Conservation (phyloP, 2,329 filamentous ascomycete genomes). For the Colletotrichum chrysophilum region DNA sequence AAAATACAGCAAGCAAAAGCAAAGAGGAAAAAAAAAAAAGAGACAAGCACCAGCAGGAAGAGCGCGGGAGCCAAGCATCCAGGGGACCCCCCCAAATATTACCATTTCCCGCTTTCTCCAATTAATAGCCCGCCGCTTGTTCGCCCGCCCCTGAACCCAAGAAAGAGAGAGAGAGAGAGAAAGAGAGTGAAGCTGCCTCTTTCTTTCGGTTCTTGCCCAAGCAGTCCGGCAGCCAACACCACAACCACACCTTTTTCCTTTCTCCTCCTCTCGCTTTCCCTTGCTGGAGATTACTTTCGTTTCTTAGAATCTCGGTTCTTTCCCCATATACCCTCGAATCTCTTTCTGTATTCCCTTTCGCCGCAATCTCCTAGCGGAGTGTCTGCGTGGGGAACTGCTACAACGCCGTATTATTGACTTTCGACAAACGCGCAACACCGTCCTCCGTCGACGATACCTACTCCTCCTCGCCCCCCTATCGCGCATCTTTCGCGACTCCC, state of each 20-base stretch:
- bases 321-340: neutral
- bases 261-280: constrained; percentile 8
- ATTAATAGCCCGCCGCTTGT: constrained; percentile 17
- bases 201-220: constrained; percentile 6
- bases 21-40: neutral
- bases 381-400: neutral
- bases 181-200: constrained; percentile 9
- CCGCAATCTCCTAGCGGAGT: constrained; percentile 4
- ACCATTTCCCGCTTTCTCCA: constrained; percentile 20
- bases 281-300: constrained; percentile 11
- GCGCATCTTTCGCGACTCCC: neutral
- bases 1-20: neutral
- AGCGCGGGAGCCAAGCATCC: constrained; percentile 11
- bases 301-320: neutral
- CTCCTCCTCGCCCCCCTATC: neutral
- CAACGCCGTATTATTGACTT: constrained; percentile 14
- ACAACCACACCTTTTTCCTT: neutral
- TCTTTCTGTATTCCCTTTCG: neutral
- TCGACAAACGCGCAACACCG: constrained; percentile 11
- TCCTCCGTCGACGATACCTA: constrained; percentile 4
- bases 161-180: neutral
- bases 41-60: neutral
- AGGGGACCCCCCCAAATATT: constrained; percentile 13
- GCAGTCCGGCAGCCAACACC: neutral
- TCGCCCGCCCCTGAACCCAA: constrained; percentile 19